Base-by-base conservation (phyloP, 495 filamentous ascomycete genomes). In the Tetracladium marchalianum region DNA sequence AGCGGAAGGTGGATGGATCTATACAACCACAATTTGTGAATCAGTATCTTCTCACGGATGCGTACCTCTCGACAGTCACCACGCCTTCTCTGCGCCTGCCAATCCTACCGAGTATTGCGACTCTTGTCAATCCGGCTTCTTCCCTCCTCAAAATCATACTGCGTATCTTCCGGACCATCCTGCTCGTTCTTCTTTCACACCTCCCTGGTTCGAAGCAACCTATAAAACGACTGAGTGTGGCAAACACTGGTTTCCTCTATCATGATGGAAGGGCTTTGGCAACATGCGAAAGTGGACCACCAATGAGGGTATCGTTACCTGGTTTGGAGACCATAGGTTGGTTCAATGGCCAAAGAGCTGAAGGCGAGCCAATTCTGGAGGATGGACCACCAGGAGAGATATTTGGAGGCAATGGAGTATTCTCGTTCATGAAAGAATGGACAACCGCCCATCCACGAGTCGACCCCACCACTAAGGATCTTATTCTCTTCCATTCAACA, bases 381-480 rank as follows among this genome's bases (percentile, higher is more conserved):
- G 39, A 46, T 16, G 38, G 41, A 35, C 35, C 49, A 17, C 35
- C 49, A 17, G 54, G 52, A 12, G 42, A 54, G 1, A 49, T 49
- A 22, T 75, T 81, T 49, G 76, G 76, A 34, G 73, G 76, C 13
- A 50, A 53, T 11, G 76, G 77, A 0, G 36, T 70, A 2, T 45
- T 75, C 11, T 64, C 67, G 22, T 81, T 75, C 51, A 72, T 80
- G 63, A 73, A 67, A 54, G 78, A 82, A 60, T 83, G 78, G 78
- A 80, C 77, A 6, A 84, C 81, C 1, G 78, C 75, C 10, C 81
- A 85, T 65, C 81, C 80, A 34, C 72, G 73, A 52, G 65, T 81
- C 46, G 80, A 84, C 56, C 72, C 67, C 3, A 48, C 52, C 4
- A 82, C 77, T 4, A 68, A 68, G 34, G 81, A 85, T 47, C 63